Percentiles rank a stretch among this genome's conserved stretches.
Conservation (phyloP, 2,329 filamentous ascomycete species). For the Aureobasidium sp. region DNA sequence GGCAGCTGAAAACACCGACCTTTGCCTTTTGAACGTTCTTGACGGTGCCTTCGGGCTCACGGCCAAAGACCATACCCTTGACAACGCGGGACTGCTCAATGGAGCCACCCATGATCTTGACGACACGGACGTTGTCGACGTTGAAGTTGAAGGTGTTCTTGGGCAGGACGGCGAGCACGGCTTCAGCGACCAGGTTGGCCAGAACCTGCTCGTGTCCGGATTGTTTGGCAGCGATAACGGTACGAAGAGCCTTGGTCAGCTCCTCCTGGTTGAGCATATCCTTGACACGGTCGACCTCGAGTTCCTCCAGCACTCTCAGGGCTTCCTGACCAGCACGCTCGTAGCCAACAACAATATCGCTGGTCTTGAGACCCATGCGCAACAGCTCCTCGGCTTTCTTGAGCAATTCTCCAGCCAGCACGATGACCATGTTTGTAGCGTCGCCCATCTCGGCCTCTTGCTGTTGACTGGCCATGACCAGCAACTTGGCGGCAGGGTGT, state of each 20-base stretch:
- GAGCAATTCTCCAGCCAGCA: slow-evolving; percentile 88
- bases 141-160: slow-evolving; percentile 97
- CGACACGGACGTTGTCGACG: slow-evolving; percentile 96
- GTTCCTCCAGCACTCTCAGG: slow-evolving; percentile 74
- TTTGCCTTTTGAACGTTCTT: slow-evolving; percentile 92
- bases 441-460: slow-evolving; percentile 99
- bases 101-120: slow-evolving; percentile 98
- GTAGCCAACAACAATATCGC: slow-evolving; percentile 91
- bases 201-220: slow-evolving; percentile 86
- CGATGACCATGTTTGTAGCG: slow-evolving; percentile 93
- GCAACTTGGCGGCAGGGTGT: slow-evolving; percentile 91
- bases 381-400: slow-evolving; percentile 96
- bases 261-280: slow-evolving; percentile 74
- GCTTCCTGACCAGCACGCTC: slow-evolving; percentile 90
- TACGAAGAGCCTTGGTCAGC: slow-evolving; percentile 89
- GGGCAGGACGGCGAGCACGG: slow-evolving; percentile 76
- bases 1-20: slow-evolving; percentile 93
- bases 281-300: slow-evolving; percentile 83
- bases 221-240: slow-evolving; percentile 94
- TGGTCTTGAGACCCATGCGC: slow-evolving; percentile 96
- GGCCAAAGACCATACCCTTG: slow-evolving; percentile 96
- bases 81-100: slow-evolving; percentile 91
- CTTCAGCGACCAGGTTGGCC: slow-evolving; percentile 77
- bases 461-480: slow-evolving; percentile 98
- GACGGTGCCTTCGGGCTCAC: slow-evolving; percentile 80